Base-by-base conservation (phyloP, 2,329 filamentous ascomycete genomes). In the Aureobasidium sp. region DNA sequence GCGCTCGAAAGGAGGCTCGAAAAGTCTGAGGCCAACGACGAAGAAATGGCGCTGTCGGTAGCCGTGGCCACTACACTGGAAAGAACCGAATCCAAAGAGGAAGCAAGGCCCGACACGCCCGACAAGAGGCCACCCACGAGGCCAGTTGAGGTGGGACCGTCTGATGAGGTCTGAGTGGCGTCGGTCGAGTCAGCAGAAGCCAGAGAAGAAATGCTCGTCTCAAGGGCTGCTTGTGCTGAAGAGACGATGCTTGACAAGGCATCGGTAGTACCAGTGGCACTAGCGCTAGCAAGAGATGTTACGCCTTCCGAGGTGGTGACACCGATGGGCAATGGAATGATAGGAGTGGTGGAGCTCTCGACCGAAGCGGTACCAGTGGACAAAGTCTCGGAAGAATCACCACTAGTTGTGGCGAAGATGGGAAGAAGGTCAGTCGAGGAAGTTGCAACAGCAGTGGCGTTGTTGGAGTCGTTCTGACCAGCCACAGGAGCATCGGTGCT, bases 1-100 rank as follows among this genome's bases (percentile, higher is more conserved):
- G 68, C 70, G 52, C 67, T 70, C 2, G 70, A 70, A 22, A 71
- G 57, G 15, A 72, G 67, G 61, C 69, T 70, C 5, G 70, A 72
- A 57, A 69, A 66, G 31, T 67, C 66, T 1, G 70, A 70, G 5
- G 69, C 67, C 42, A 72, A 47, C 15, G 69, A 69, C 42, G 63
- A 64, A 0, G 70, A 68, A 11, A 68, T 64, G 7, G 60, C 66
- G 44, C 68, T 62, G 58, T 71, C 67, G 27, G 70, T 71, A 17
- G 65, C 67, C 11, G 68, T 70, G 2, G 70, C 70, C 11, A 66
- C 67, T 20, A 71, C 66, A 41, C 68, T 70, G 9, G 69, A 68
- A 4, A 72, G 62, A 22, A 68, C 66, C 14, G 68, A 67, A 61
- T 64, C 68, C 34, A 72, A 61, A 11, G 70, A 69, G 7, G 69